phyloP scores from a whole-genome alignment of 345 rosid species.

The Adansonia digitata region DNA sequence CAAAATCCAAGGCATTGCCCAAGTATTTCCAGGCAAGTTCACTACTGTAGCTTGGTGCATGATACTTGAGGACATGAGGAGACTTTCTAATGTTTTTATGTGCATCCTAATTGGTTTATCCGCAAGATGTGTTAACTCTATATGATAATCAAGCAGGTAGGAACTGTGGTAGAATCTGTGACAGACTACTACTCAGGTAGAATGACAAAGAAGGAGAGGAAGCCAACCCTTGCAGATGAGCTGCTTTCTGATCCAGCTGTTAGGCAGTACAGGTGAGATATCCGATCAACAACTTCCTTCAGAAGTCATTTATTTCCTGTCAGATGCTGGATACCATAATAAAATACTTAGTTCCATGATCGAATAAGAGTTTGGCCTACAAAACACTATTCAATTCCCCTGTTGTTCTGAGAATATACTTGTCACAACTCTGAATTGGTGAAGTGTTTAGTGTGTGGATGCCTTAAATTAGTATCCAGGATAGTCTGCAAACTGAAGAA shows the following conservation, averaged over 20 bases:
- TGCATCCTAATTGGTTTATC: not conserved
- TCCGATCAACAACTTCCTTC: not conserved
- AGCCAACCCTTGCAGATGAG: conserved; percentile 73
- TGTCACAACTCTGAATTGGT: not conserved
- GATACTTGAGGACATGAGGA: not conserved
- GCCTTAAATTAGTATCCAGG: not conserved
- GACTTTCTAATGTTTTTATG: not conserved
- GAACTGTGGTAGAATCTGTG: conserved; percentile 71
- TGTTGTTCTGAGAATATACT: not conserved
- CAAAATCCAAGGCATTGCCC: conserved; percentile 53
- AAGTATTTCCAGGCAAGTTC: conserved; percentile 82
- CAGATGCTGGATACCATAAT: not conserved
- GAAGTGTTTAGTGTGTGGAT: not conserved
- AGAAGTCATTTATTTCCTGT: not conserved
- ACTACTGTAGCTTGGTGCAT: not conserved
- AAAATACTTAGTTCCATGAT: not conserved
- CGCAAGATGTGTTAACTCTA: not conserved
- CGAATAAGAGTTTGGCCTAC: not conserved
- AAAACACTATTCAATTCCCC: not conserved
- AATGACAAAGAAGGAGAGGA: conserved; percentile 84
- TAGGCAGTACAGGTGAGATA: conserved; percentile 57
- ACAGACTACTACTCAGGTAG: conserved; percentile 31
- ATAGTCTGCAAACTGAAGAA: not conserved
- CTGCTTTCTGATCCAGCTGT: conserved; percentile 54
- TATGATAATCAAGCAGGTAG: conserved; percentile 47